Evolutionary conservation across 768 basidiomycete species (phyloP).

Genomic region (Gymnopilus junonius): DNA sequence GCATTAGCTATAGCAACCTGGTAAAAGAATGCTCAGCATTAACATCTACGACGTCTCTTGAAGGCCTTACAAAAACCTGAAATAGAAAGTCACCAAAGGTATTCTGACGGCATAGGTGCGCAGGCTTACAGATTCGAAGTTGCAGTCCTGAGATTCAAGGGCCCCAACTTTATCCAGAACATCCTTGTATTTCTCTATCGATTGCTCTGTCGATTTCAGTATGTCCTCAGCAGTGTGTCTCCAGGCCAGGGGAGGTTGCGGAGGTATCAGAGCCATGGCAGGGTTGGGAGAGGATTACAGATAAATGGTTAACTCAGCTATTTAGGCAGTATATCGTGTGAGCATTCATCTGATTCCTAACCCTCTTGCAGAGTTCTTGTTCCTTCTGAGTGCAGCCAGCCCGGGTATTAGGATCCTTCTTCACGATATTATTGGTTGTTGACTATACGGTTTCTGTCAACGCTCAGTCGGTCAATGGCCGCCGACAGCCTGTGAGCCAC

Average conservation of each 20-base stretch:
- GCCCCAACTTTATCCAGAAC: slow-evolving; percentile 63
- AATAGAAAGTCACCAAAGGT: slow-evolving; percentile 1
- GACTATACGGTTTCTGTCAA: too few species aligned
- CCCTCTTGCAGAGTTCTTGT: too few species aligned
- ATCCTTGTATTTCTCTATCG: slow-evolving; percentile 58
- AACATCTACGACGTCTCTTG: too few species aligned
- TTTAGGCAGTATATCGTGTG: too few species aligned
- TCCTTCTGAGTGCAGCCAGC: too few species aligned
- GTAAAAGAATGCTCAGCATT: too few species aligned
- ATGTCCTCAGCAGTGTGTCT: slow-evolving; percentile 69
- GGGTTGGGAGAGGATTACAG: neutral
- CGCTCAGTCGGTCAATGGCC: too few species aligned
- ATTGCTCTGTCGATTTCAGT: slow-evolving; percentile 54
- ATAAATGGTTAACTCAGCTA: slow-evolving; percentile 19
- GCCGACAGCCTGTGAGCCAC: too few species aligned
- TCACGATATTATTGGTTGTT: too few species aligned
- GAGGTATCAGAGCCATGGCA: slow-evolving; percentile 60
- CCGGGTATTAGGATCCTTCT: too few species aligned
- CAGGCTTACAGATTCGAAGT: slow-evolving; percentile 68
- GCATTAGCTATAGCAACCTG: slow-evolving; percentile 64
- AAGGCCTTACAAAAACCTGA: slow-evolving; percentile 74
- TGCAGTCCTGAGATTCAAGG: slow-evolving; percentile 58
- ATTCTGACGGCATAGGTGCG: neutral
- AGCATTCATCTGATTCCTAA: too few species aligned
- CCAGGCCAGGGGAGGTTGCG: slow-evolving; percentile 71